These are phyloP conservation scores for Annulohypoxylon maeteangense DNA, from an alignment of 495 filamentous ascomycete species.

Conservation along the genomic window DNA sequence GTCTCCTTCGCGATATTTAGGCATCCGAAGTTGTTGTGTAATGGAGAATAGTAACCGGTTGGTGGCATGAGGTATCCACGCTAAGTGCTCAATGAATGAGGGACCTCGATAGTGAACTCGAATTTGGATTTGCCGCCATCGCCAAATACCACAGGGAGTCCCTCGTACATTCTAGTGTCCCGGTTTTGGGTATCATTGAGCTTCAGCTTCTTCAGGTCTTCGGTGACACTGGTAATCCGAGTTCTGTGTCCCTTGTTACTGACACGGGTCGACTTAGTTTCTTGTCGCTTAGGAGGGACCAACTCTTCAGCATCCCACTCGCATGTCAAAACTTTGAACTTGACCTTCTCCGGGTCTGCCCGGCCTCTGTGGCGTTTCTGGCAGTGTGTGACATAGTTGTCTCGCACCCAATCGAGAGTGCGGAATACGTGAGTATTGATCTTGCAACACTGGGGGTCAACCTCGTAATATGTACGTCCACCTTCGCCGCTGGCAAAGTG, in stretches of 20 bases:
- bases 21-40: neutral
- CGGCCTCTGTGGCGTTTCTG: slow-evolving; percentile 29
- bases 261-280: slow-evolving; percentile 1
- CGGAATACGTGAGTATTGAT: slow-evolving; percentile 42
- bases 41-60: neutral
- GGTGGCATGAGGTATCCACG: neutral
- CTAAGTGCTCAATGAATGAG: slow-evolving; percentile 8
- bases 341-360: slow-evolving; percentile 38
- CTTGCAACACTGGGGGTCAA: slow-evolving; percentile 37
- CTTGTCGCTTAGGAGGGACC: slow-evolving; percentile 25
- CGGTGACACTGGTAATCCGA: slow-evolving; percentile 5
- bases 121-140: slow-evolving; percentile 41
- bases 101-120: slow-evolving; percentile 36
- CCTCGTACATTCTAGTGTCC: neutral
- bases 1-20: neutral
- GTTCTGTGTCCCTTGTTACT: slow-evolving; percentile 21
- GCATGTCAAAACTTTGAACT: slow-evolving; percentile 47
- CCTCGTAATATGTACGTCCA: slow-evolving; percentile 47
- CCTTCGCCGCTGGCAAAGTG: slow-evolving; percentile 38
- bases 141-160: slow-evolving; percentile 43
- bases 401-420: slow-evolving; percentile 42
- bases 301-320: slow-evolving; percentile 44
- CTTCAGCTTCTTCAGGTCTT: slow-evolving; percentile 12
- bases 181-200: neutral
- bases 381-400: slow-evolving; percentile 46